These are phyloP conservation scores for Cercospora sp. DNA, from an alignment of 2,329 filamentous ascomycete genomes.

Conservation along the genomic window DNA sequence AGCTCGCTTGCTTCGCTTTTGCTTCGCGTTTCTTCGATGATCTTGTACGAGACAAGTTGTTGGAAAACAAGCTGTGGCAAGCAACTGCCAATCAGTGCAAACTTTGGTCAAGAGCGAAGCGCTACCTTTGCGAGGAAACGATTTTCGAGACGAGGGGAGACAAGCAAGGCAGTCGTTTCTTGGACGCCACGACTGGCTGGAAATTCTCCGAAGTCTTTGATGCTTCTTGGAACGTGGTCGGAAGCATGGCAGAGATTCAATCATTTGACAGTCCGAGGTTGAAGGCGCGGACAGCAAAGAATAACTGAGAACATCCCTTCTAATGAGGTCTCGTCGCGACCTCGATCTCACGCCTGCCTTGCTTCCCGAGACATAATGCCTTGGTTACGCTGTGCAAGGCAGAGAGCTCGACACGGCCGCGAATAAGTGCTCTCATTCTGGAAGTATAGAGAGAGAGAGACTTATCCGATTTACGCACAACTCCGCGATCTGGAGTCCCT, in stretches of 20 bases:
- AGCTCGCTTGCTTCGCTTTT: background rate
- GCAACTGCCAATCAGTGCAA: background rate
- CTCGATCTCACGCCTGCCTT: background rate
- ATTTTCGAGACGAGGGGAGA: background rate
- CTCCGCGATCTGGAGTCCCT: background rate
- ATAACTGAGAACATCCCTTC: background rate
- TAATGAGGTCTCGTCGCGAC: background rate
- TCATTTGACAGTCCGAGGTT: background rate
- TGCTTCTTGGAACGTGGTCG: background rate
- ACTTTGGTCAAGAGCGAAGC: background rate
- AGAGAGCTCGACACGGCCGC: background rate
- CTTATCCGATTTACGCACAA: background rate
- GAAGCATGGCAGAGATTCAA: background rate
- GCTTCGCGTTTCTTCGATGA: background rate
- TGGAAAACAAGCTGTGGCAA: background rate
- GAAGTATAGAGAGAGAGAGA: background rate
- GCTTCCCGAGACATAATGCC: background rate
- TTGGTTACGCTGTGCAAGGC: background rate
- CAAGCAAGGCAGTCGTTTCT: background rate
- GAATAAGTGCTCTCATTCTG: background rate
- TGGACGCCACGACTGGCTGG: background rate
- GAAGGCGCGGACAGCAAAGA: background rate
- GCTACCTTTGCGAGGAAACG: background rate
- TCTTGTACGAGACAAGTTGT: conserved; percentile 2
- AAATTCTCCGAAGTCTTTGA: background rate